Percentiles rank a stretch among this genome's conserved stretches.
Evolutionary conservation across 768 basidiomycete genomes (phyloP).

Genomic region (Tylopilus sp.): DNA sequence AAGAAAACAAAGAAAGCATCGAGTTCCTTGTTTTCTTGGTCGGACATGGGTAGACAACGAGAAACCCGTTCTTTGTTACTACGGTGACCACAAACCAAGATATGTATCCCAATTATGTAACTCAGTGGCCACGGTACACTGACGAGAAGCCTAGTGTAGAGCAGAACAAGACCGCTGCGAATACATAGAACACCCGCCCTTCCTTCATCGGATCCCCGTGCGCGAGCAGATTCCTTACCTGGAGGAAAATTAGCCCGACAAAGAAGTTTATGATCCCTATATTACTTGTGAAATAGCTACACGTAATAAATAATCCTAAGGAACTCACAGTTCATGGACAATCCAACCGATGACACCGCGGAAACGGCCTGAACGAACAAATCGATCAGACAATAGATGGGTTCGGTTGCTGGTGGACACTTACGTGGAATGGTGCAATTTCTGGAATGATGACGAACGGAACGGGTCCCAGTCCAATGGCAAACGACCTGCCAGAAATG

Average conservation of each 20-base stretch:
- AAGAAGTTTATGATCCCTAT: constrained; percentile 83
- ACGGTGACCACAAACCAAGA: background rate
- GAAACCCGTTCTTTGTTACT: constrained; percentile 3
- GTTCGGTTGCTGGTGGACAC: constrained; percentile 26
- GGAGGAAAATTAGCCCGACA: constrained; percentile 83
- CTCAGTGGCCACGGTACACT: constrained; percentile 19
- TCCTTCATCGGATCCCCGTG: constrained; percentile 57
- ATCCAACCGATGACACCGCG: constrained; percentile 68
- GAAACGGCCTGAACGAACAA: constrained; percentile 60
- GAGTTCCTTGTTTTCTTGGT: constrained; percentile 56
- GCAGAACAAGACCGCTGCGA: constrained; percentile 52
- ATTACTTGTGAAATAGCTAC: constrained; percentile 1
- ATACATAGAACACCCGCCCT: constrained; percentile 89
- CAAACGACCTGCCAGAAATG: constrained; percentile 62
- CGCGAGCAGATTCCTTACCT: constrained; percentile 72
- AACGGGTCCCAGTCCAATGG: constrained; percentile 85
- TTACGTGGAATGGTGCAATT: constrained; percentile 74
- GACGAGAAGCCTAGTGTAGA: constrained; percentile 22
- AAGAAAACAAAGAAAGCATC: constrained; percentile 84
- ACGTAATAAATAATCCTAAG: background rate
- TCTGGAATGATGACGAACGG: constrained; percentile 94
- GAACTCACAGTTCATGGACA: constrained; percentile 67
- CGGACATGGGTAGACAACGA: constrained; percentile 30
- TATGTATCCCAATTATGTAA: constrained; percentile 24
- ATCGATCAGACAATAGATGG: background rate